Percentiles rank a stretch among this genome's conserved stretches.
phyloP scores from a whole-genome alignment of 2,329 filamentous ascomycete species.

The Xylariales sp. region DNA sequence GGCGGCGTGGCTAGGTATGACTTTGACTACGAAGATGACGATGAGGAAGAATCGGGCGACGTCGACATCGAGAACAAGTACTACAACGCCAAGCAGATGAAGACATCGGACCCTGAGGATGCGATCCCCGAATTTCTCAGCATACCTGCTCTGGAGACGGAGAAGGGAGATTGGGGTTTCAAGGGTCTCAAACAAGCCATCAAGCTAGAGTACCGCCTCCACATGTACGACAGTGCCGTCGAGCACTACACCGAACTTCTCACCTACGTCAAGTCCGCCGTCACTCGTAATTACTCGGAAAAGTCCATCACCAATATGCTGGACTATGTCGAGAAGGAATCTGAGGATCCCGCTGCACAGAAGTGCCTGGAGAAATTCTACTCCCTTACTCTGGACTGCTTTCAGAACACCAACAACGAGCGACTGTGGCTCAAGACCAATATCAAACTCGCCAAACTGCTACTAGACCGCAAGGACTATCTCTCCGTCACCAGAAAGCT shows the following conservation, averaged over 20 bases:
- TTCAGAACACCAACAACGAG: constrained; percentile 97
- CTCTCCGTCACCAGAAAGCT: constrained; percentile 75
- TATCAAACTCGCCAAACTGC: constrained; percentile 89
- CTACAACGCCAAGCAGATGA: constrained; percentile 98
- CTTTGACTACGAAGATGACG: constrained; percentile 94
- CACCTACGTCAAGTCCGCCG: constrained; percentile 94
- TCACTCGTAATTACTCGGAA: constrained; percentile 97
- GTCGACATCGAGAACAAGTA: constrained; percentile 99
- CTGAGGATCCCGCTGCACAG: constrained; percentile 62
- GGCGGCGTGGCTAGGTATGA: constrained; percentile 70
- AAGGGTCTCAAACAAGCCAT: constrained; percentile 97
- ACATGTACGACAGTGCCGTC: constrained; percentile 80
- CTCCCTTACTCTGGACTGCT: constrained; percentile 85
- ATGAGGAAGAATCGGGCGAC: constrained; percentile 82
- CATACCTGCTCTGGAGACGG: constrained; percentile 75
- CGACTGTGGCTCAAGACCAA: constrained; percentile 97
- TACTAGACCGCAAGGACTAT: constrained; percentile 90
- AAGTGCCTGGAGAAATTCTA: constrained; percentile 94
- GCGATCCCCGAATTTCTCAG: constrained; percentile 91
- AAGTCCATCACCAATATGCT: constrained; percentile 99
- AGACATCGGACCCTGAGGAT: constrained; percentile 77
- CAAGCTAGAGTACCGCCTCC: constrained; percentile 92
- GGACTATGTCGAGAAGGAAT: constrained; percentile 93
- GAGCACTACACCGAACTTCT: constrained; percentile 93
- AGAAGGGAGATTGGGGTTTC: constrained; percentile 98